A percentile compares a stretch with the other conserved stretches of the same genome.
Evolutionary conservation across 306 rosid genomes (phyloP).

Genomic region (Cercis canadensis): DNA sequence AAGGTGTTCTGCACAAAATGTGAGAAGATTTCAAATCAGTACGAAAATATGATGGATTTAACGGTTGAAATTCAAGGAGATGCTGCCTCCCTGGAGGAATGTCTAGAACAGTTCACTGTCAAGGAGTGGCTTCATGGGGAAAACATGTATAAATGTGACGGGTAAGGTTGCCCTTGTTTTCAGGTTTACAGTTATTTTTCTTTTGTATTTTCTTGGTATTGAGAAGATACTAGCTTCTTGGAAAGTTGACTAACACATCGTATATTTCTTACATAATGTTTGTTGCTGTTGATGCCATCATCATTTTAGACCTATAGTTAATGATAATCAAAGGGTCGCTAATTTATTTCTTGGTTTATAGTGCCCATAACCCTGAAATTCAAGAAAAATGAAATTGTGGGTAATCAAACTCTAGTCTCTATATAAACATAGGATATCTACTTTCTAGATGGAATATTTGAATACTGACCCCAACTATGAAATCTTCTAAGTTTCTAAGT

Average conservation of each 20-base stretch:
- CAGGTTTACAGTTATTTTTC: too few relatives aligned
- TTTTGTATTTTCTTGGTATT: too few relatives aligned
- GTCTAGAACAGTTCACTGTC: conserved; percentile 90
- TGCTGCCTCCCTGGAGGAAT: conserved; percentile 90
- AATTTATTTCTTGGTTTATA: not conserved
- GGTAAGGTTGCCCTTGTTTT: not conserved
- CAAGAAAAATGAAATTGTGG: not conserved
- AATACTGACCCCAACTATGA: not conserved
- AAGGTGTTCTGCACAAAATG: conserved; percentile 91
- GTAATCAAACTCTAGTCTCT: not conserved
- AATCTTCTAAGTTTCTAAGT: too few relatives aligned
- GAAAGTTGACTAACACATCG: conserved; percentile 9
- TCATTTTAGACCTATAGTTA: conserved; percentile 9
- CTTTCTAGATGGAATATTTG: too few relatives aligned
- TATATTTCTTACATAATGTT: not conserved
- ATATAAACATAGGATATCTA: not conserved
- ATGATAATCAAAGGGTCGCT: not conserved
- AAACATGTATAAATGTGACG: conserved; percentile 21
- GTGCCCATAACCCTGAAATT: not conserved
- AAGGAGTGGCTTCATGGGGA: conserved; percentile 67
- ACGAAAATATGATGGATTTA: conserved; percentile 97
- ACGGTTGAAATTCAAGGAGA: conserved; percentile 98
- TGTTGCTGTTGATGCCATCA: conserved; percentile 7
- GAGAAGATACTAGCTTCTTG: too few relatives aligned
- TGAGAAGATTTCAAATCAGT: conserved; percentile 76